Evolutionary conservation across 2,329 filamentous ascomycete genomes (phyloP).

Genomic region (Alternaria gansuensis): DNA sequence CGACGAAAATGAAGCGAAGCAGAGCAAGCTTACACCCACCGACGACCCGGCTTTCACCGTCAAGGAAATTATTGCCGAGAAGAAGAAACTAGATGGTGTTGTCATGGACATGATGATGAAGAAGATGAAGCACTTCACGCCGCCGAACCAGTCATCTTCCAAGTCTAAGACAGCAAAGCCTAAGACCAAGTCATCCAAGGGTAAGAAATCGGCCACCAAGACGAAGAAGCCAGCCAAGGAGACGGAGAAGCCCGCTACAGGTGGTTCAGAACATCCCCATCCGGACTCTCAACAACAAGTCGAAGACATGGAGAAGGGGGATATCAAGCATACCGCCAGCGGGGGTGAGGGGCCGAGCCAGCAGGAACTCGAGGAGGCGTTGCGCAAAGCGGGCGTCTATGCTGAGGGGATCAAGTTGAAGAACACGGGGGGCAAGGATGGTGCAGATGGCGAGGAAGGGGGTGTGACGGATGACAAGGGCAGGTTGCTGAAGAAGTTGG

Average conservation of each 20-base stretch:
- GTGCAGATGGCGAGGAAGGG: constrained; percentile 27
- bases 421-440: constrained; percentile 30
- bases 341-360: constrained; percentile 35
- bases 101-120: constrained; percentile 73
- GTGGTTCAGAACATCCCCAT: constrained; percentile 32
- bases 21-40: constrained; percentile 59
- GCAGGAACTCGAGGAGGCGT: constrained; percentile 43
- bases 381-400: constrained; percentile 46
- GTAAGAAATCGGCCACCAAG: constrained; percentile 35
- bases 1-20: constrained; percentile 69
- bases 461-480: constrained; percentile 19
- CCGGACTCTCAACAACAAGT: constrained; percentile 28
- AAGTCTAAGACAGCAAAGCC: constrained; percentile 35
- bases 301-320: background rate
- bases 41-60: constrained; percentile 79
- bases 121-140: constrained; percentile 59
- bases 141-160: constrained; percentile 44
- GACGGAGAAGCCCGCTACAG: constrained; percentile 37
- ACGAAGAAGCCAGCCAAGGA: constrained; percentile 34
- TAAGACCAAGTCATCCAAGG: constrained; percentile 36
- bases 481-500: constrained; percentile 35
- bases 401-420: constrained; percentile 38
- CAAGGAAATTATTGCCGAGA: constrained; percentile 71
- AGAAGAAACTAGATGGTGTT: constrained; percentile 74
- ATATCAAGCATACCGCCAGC: background rate